Conservation (phyloP, 805 yeast genomes). For the Naumovozyma baii region DNA sequence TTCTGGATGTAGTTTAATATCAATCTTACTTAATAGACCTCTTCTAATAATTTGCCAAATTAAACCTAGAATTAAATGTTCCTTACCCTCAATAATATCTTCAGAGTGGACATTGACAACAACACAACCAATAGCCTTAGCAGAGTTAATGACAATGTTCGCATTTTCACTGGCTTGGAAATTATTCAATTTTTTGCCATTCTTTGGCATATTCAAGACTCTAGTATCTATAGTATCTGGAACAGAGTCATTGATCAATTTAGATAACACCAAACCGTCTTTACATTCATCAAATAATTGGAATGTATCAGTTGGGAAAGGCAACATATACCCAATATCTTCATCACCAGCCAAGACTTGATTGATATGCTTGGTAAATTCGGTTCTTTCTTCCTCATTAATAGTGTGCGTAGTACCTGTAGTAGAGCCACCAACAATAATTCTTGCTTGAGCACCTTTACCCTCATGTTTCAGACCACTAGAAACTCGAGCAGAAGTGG, state of each 20-base stretch:
- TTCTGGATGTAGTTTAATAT: conserved; percentile 93
- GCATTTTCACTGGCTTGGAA: conserved; percentile 96
- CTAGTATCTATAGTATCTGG: conserved; percentile 98
- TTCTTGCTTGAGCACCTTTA: conserved; percentile 55
- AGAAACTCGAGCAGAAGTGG: conserved; percentile 24
- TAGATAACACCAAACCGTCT: conserved; percentile 88
- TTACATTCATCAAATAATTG: conserved; percentile 94
- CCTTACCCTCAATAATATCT: conserved; percentile 89
- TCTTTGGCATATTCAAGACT: conserved; percentile 82
- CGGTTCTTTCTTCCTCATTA: conserved; percentile 92
- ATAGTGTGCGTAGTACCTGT: conserved; percentile 93
- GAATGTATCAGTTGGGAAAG: conserved; percentile 87
- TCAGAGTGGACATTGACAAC: conserved; percentile 97
- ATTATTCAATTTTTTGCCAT: conserved; percentile 73
- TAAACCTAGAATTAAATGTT: conserved; percentile 81
- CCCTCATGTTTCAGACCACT: conserved; percentile 40
- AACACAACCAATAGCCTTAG: conserved; percentile 97
- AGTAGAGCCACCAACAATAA: conserved; percentile 76
- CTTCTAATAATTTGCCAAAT: conserved; percentile 97
- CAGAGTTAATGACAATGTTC: conserved; percentile 94
- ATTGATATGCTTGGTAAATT: conserved; percentile 93
- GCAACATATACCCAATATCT: conserved; percentile 74
- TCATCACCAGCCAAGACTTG: conserved; percentile 82
- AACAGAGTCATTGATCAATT: conserved; percentile 92
- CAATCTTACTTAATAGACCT: conserved; percentile 89